Evolutionary conservation across 2,329 filamentous ascomycete species (phyloP).

Genomic region (Diaporthe vexans): DNA sequence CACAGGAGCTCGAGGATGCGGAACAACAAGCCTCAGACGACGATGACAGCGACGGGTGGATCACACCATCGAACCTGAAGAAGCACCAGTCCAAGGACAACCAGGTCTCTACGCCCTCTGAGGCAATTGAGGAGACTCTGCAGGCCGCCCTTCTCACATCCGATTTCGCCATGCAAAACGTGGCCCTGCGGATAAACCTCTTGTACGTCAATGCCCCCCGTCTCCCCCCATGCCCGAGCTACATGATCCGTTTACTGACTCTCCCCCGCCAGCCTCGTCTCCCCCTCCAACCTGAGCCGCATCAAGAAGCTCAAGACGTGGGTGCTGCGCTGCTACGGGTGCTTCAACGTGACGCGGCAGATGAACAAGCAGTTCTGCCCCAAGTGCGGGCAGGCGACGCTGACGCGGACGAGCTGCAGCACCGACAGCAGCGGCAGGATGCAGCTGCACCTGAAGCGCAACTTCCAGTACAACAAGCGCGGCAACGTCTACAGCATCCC

Average conservation of each 20-base stretch:
- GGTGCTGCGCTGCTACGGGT: slow-evolving; percentile 93
- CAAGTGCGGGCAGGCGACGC: slow-evolving; percentile 87
- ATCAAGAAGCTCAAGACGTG: slow-evolving; percentile 90
- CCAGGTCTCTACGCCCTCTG: slow-evolving; percentile 60
- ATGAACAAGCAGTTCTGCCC: slow-evolving; percentile 94
- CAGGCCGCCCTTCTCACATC: slow-evolving; percentile 93
- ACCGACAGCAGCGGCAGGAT: slow-evolving; percentile 87
- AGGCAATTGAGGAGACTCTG: slow-evolving; percentile 73
- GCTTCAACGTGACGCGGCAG: slow-evolving; percentile 87
- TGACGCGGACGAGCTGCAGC: slow-evolving; percentile 87
- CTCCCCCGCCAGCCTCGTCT: slow-evolving; percentile 74
- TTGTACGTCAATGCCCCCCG: slow-evolving; percentile 45
- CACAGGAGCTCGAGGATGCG: slow-evolving; percentile 43
- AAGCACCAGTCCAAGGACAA: slow-evolving; percentile 81
- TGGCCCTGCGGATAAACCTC: slow-evolving; percentile 93
- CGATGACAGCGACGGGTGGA: slow-evolving; percentile 83
- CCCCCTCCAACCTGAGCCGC: slow-evolving; percentile 77
- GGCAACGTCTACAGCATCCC: slow-evolving; percentile 95
- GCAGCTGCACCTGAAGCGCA: slow-evolving; percentile 88
- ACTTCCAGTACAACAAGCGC: slow-evolving; percentile 95
- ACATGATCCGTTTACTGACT: no score
- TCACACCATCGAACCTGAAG: slow-evolving; percentile 92
- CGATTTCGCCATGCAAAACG: slow-evolving; percentile 98
- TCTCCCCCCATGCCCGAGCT: no score
- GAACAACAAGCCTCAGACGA: slow-evolving; percentile 53